Evolutionary conservation across 805 yeast species (phyloP).

Genomic region (Yamadazyma takamatsuzukensis): DNA sequence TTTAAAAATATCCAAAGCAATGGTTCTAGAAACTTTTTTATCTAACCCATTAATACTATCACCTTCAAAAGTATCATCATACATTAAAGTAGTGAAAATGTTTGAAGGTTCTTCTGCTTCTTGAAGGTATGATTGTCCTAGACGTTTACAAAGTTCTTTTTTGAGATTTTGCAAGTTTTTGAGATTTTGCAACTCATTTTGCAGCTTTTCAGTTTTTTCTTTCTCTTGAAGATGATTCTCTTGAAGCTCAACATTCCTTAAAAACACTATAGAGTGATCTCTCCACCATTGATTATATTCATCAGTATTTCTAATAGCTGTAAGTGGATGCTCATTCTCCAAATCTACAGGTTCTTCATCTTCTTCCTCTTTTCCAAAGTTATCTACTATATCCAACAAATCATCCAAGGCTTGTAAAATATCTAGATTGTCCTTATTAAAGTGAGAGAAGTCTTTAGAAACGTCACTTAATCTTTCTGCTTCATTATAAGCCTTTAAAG

Average conservation of each 20-base stretch:
- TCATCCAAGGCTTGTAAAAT: slow-evolving; percentile 61
- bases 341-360: slow-evolving; percentile 21
- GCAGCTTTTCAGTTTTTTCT: not conserved
- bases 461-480: slow-evolving; percentile 33
- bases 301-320: slow-evolving; percentile 34
- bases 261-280: slow-evolving; percentile 34
- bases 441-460: slow-evolving; percentile 23
- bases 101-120: slow-evolving; percentile 62
- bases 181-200: slow-evolving; percentile 6
- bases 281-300: slow-evolving; percentile 57
- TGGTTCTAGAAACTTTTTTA: slow-evolving; percentile 42
- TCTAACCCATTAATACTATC: slow-evolving; percentile 34
- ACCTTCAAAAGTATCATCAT: slow-evolving; percentile 44
- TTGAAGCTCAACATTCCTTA: slow-evolving; percentile 24
- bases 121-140: slow-evolving; percentile 62
- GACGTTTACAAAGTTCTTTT: slow-evolving; percentile 40
- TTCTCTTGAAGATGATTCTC: not conserved
- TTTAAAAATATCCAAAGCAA: slow-evolving; percentile 45
- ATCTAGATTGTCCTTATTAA: slow-evolving; percentile 44
- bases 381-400: slow-evolving; percentile 51
- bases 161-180: slow-evolving; percentile 20
- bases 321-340: slow-evolving; percentile 56
- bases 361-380: slow-evolving; percentile 25
- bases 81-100: slow-evolving; percentile 52
- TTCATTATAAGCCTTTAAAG: slow-evolving; percentile 42